Evolutionary conservation across 169 alveolate species (phyloP), one percentile per base, ranked within the genome.

Genomic region (Cystoisospora suis): DNA sequence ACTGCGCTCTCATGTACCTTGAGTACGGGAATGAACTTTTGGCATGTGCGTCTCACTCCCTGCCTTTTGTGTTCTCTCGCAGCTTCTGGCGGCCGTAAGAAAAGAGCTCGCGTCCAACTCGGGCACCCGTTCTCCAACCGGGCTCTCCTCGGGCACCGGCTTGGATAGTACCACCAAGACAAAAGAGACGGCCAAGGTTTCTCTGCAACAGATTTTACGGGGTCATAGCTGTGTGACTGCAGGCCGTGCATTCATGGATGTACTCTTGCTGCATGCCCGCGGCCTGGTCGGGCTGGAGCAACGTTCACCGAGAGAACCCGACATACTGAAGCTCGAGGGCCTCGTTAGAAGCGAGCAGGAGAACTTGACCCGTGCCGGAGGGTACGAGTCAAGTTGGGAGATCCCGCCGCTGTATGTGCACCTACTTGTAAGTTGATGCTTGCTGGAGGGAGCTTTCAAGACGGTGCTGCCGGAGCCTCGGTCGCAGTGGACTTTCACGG

Each of bases 151-250:
- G 9, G 47, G 83, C 32, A 3, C 15, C 0, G 83, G 83, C 61
- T 53, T n/a, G n/a, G n/a, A n/a, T n/a, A 53, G 23, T 23, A 53
- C 29, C 65, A 53, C 29, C 65, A n/a, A 65, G 77, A 44, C n/a
- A 65, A 3, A 44, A 15, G 79, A 49, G 0, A 40, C 88, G 27
- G 72, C 83, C 36, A 58, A 53, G 17, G 69, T 86, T 36, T 15
- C 69, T 2, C 87, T 87, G 38, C 65, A 40, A 15, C 17, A 32
- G 58, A 61, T 87, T 34, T 17, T 87, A 47, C 27, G 46, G n/a
- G 91, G 91, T 46, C 91, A 58, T 65, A 87, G 91, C 91, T 77
- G 91, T n/a, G 59, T 56, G 87, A 87, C 91, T 32, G 91, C 91
- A 27, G 91, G 87, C 7, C 36, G 86, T 17, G 91, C 91, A 45